A percentile compares a stretch with the other conserved stretches of the same genome.
Evolutionary conservation across 2,329 filamentous ascomycete species (phyloP).

Genomic region (Diaporthe nobilis): DNA sequence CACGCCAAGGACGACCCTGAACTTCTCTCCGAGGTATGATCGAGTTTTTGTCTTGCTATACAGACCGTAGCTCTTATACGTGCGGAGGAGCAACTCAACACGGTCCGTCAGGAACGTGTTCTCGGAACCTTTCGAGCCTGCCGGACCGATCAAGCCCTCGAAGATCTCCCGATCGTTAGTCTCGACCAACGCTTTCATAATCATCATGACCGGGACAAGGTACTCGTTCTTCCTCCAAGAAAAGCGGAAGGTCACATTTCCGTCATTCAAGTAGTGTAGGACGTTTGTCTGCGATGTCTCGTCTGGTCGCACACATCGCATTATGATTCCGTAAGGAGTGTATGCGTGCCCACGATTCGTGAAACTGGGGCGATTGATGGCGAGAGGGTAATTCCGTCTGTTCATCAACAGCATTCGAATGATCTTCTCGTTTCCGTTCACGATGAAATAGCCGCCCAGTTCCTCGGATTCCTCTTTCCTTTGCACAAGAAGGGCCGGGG

Average conservation of each 20-base stretch:
- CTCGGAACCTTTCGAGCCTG: slow-evolving; percentile 81
- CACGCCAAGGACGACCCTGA: slow-evolving; percentile 88
- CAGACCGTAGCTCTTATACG: slow-evolving; percentile 91
- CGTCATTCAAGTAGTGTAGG: slow-evolving; percentile 94
- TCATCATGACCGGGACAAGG: slow-evolving; percentile 96
- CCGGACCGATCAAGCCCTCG: slow-evolving; percentile 87
- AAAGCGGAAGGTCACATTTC: slow-evolving; percentile 96
- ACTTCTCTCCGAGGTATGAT: slow-evolving; percentile 90
- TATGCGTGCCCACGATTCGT: slow-evolving; percentile 88
- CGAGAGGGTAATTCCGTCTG: slow-evolving; percentile 94
- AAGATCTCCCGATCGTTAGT: slow-evolving; percentile 98
- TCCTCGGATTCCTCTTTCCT: slow-evolving; percentile 97
- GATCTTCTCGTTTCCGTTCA: slow-evolving; percentile 98
- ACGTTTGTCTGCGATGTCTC: slow-evolving; percentile 98
- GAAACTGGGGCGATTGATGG: slow-evolving; percentile 92
- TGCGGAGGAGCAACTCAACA: slow-evolving; percentile 90
- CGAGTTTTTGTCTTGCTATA: slow-evolving; percentile 87
- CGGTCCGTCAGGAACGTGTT: slow-evolving; percentile 97
- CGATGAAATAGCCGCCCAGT: slow-evolving; percentile 95
- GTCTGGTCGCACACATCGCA: slow-evolving; percentile 94
- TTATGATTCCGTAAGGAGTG: slow-evolving; percentile 90
- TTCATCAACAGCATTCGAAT: slow-evolving; percentile 93
- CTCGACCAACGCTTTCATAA: slow-evolving; percentile 93
- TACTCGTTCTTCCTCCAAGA: slow-evolving; percentile 99
- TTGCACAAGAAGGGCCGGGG: slow-evolving; percentile 85